Percentiles rank a stretch among this genome's conserved stretches.
Evolutionary conservation across 2,329 filamentous ascomycete species (phyloP).

Genomic region (Cordyceps fumosorosea): DNA sequence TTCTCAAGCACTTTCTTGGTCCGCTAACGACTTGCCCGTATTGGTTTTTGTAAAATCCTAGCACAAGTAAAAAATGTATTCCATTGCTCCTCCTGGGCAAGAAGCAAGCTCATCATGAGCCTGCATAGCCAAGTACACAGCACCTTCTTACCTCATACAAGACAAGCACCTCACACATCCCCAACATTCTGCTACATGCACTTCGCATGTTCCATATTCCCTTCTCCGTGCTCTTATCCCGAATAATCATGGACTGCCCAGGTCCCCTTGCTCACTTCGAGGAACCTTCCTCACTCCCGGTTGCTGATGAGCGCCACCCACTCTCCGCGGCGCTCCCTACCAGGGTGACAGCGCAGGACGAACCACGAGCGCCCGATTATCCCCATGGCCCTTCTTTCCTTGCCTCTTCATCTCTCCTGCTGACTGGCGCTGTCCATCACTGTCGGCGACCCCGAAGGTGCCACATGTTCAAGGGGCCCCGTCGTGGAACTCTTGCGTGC

Average conservation of each 20-base stretch:
- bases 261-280: not conserved
- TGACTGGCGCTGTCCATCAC: not conserved
- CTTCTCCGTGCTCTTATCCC: not conserved
- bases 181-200: not conserved
- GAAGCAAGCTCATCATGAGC: too few species aligned
- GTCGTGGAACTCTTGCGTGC: not conserved
- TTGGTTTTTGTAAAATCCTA: too few species aligned
- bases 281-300: not conserved
- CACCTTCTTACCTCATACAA: not conserved
- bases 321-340: not conserved
- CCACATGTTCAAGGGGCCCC: not conserved
- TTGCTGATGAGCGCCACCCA: not conserved
- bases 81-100: too few species aligned
- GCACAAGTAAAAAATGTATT: too few species aligned
- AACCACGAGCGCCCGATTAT: not conserved
- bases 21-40: too few species aligned
- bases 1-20: not conserved
- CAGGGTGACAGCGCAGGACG: not conserved
- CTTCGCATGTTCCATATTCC: too few species aligned
- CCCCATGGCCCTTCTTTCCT: not conserved
- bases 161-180: not conserved
- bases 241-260: not conserved
- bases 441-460: not conserved
- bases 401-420: not conserved
- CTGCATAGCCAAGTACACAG: not conserved